Percentiles rank a stretch among this genome's conserved stretches.
These are phyloP conservation scores for Comarum palustre DNA, from an alignment of 306 rosid species.

Conservation along the genomic window DNA sequence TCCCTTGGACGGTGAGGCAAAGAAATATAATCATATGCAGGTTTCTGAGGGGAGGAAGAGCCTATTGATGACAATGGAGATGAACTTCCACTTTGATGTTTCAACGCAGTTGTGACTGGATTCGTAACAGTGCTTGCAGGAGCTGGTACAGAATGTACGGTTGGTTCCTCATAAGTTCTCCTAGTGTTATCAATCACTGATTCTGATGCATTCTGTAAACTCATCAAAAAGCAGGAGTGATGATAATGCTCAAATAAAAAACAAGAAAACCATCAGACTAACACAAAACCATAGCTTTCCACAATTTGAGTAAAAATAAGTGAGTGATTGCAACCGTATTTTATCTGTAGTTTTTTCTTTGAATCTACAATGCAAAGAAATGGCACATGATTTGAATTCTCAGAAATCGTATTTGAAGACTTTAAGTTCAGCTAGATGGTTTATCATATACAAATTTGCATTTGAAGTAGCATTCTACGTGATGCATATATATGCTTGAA, in stretches of 20 bases:
- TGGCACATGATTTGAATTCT: not conserved
- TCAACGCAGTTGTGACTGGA: conserved; percentile 24
- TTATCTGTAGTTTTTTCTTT: not conserved
- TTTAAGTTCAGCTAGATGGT: not conserved
- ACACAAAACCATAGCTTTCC: not conserved
- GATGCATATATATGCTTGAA: not conserved
- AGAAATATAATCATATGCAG: conserved; percentile 20
- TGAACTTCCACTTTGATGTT: conserved; percentile 31
- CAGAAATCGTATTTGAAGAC: not conserved
- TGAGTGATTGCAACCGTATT: not conserved
- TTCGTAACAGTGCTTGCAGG: conserved; percentile 27
- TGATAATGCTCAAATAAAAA: conserved; percentile 9
- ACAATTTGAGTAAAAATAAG: conserved; percentile 2
- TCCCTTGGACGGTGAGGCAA: conserved; percentile 28
- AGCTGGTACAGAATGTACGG: conserved; percentile 28
- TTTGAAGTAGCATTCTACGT: not conserved
- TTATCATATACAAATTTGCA: not conserved
- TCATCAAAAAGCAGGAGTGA: conserved; percentile 14
- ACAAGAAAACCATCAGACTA: not conserved
- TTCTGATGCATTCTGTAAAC: conserved; percentile 44
- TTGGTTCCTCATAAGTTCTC: conserved; percentile 28
- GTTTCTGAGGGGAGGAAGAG: conserved; percentile 19
- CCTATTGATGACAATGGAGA: conserved; percentile 29
- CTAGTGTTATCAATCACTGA: conserved; percentile 25
- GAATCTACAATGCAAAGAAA: not conserved